These are phyloP conservation scores for Pichia manshurica DNA, from an alignment of 805 yeast genomes.

Conservation along the genomic window DNA sequence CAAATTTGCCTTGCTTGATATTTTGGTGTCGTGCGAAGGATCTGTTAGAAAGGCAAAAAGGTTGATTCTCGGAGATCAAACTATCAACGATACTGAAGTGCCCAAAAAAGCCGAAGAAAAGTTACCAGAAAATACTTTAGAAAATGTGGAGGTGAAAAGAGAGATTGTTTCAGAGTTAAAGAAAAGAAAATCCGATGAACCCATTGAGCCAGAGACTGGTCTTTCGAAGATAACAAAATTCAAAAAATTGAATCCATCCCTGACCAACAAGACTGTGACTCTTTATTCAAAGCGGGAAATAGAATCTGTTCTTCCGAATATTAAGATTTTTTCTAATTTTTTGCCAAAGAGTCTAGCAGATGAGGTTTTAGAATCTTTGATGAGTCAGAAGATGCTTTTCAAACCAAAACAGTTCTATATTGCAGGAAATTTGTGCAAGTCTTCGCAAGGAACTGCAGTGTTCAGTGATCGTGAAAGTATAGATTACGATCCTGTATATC, in stretches of 20 bases:
- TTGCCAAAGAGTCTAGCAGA: constrained; percentile 48
- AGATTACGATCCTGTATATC: constrained; percentile 10
- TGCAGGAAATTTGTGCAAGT: constrained; percentile 54
- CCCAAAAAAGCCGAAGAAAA: not conserved
- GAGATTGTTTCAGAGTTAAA: not conserved
- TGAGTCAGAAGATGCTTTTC: constrained; percentile 38
- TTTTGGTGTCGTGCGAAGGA: constrained; percentile 50
- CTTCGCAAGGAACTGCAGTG: constrained; percentile 48
- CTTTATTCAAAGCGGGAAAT: constrained; percentile 50
- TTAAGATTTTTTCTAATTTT: constrained; percentile 44
- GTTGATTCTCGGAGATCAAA: not conserved
- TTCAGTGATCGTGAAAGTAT: constrained; percentile 12
- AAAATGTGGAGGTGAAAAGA: not conserved
- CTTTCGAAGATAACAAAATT: not conserved
- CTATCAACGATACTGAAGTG: not conserved
- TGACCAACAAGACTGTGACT: constrained; percentile 13
- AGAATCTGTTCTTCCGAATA: constrained; percentile 43
- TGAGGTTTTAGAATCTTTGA: constrained; percentile 36
- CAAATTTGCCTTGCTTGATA: constrained; percentile 39
- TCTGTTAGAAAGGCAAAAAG: constrained; percentile 23
- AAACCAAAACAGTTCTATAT: constrained; percentile 45
- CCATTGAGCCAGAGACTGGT: not conserved
- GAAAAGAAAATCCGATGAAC: not conserved
- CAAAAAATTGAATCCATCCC: not conserved
- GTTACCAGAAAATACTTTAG: not conserved